A percentile compares a stretch with the other conserved stretches of the same genome.
Evolutionary conservation across 2,329 filamentous ascomycete genomes (phyloP).

Genomic region (Amauroascus niger): DNA sequence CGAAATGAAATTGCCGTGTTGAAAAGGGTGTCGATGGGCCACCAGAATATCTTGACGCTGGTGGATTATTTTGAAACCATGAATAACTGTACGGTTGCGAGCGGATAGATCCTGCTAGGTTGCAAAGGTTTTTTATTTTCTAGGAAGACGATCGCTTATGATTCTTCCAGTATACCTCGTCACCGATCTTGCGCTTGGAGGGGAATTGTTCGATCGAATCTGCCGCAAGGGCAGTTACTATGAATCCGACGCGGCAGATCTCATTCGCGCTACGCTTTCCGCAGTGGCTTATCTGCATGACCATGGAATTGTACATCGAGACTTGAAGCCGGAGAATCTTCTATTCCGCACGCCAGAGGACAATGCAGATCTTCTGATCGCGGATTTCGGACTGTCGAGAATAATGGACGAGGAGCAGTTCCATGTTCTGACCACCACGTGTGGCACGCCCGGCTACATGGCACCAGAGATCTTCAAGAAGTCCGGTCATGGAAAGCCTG

Average conservation of each 20-base stretch:
- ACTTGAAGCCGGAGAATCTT: constrained; percentile 94
- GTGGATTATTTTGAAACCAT: constrained; percentile 99
- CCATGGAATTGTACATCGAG: constrained; percentile 95
- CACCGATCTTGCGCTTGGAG: constrained; percentile 89
- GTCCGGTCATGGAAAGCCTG: constrained; percentile 92
- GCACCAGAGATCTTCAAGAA: constrained; percentile 99
- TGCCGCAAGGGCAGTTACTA: constrained; percentile 98
- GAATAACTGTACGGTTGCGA: constrained; percentile 64
- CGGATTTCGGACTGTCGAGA: constrained; percentile 87
- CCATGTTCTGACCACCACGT: constrained; percentile 93
- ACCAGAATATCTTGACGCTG: constrained; percentile 93
- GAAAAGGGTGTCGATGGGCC: constrained; percentile 97
- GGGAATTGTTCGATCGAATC: constrained; percentile 96
- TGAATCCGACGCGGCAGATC: constrained; percentile 89
- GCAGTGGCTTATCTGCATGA: constrained; percentile 98
- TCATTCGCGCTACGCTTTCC: constrained; percentile 87
- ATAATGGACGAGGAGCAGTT: constrained; percentile 99
- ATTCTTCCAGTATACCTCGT: constrained; percentile 70
- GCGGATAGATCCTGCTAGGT: neutral
- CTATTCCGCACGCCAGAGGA: constrained; percentile 96
- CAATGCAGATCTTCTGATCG: constrained; percentile 92
- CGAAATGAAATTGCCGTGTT: constrained; percentile 97
- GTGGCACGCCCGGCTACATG: constrained; percentile 97
- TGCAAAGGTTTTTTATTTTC: neutral
- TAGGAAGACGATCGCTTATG: constrained; percentile 1